Base-by-base conservation (phyloP, 2,329 filamentous ascomycete genomes). In the Fusarium subglutinans region DNA sequence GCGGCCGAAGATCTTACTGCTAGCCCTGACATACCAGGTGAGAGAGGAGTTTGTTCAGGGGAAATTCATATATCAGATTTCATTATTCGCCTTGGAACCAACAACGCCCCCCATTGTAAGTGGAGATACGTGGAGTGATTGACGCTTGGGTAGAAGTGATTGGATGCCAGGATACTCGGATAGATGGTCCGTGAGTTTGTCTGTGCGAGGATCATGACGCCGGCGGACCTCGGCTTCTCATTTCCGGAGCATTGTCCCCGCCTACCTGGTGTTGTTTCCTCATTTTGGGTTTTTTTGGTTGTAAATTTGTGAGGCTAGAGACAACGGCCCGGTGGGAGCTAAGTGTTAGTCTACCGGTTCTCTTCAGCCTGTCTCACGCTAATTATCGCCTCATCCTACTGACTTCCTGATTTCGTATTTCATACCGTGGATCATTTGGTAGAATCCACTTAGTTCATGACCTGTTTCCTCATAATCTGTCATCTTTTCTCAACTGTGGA, bases 81-180 rank as follows among this genome's bases (percentile, higher is more conserved):
- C 44, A 11, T 28, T 15, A 30, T n/a, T 45, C 10, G 50, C 30
- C 24, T 35, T 38, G 14, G 62, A 55, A 51, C 48, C 43, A 69
- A 63, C 48, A 37, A 10, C 26, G 24, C 14, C 18, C 18, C 18
- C n/a, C 7, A 6, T n/a, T 3, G 12, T 5, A 3, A 43, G 48
- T 45, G 65, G 48, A 56, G 41, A 22, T 63, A 7, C 2, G 3
- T 15, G n/a, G 15, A 8, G 20, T 53, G 30, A 37, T 53, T 26
- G 17, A 26, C n/a, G 18, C 17, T 15, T 20, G n/a, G 26, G 43
- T 24, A 13, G 33, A 15, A 64, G 20, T 58, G 58, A 70, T 64
- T 70, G 59, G 50, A 43, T 50, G 55, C 66, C 40, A 15, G 66
- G 41, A 43, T 69, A 22, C 26, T 55, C 30, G 51, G 62, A 67